These are phyloP conservation scores for Psilocybe tampanensis DNA, from an alignment of 768 basidiomycete genomes.

Conservation along the genomic window DNA sequence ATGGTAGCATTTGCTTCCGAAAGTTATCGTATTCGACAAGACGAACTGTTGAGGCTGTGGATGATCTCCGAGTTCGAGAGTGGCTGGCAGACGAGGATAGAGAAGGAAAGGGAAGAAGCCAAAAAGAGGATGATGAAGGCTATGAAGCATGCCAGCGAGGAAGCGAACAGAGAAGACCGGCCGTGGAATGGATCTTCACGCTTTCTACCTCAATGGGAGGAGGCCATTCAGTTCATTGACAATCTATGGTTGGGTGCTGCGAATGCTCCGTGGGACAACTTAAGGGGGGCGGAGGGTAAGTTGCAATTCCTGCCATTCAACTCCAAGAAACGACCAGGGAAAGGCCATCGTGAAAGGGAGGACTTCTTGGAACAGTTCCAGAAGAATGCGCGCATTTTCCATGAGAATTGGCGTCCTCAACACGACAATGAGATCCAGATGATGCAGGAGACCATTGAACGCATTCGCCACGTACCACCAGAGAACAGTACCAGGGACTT, in stretches of 20 bases:
- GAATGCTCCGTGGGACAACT: neutral
- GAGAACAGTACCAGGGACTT: neutral
- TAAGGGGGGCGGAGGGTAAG: neutral
- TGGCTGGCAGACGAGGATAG: neutral
- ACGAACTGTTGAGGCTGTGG: neutral
- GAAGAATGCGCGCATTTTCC: neutral
- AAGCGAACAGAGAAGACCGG: neutral
- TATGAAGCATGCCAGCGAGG: neutral
- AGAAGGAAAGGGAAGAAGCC: neutral
- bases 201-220: neutral
- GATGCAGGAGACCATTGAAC: neutral
- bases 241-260: neutral
- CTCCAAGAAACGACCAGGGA: too few species aligned
- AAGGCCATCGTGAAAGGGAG: neutral
- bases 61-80: neutral
- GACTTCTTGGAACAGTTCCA: neutral
- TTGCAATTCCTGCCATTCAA: neutral
- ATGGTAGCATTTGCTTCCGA: neutral
- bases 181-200: neutral
- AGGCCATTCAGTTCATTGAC: neutral
- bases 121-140: neutral
- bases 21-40: neutral
- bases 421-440: neutral
- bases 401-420: neutral
- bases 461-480: neutral